Conservation (phyloP, 2,329 filamentous ascomycete species). For the Pleomassaria siparia region DNA sequence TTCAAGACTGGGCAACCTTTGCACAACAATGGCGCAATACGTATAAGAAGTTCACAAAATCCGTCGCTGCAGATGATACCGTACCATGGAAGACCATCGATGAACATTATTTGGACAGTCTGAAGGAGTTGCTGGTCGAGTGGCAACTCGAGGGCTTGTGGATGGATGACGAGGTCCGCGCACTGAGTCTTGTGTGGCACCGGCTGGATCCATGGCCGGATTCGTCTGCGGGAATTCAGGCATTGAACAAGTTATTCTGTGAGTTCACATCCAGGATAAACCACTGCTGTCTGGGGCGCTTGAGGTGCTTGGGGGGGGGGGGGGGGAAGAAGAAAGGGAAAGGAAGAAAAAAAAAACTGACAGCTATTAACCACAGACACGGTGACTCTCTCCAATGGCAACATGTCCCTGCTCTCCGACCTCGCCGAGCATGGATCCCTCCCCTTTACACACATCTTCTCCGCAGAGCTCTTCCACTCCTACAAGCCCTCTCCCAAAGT, state of each 20-base stretch:
- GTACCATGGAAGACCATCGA: slow-evolving; percentile 69
- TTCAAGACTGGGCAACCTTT: slow-evolving; percentile 63
- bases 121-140: slow-evolving; percentile 59
- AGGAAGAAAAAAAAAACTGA: too few species aligned
- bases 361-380: slow-evolving; percentile 50
- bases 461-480: slow-evolving; percentile 68
- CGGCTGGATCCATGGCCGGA: slow-evolving; percentile 70
- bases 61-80: slow-evolving; percentile 50
- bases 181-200: slow-evolving; percentile 68
- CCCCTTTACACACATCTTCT: slow-evolving; percentile 64
- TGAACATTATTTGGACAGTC: slow-evolving; percentile 66
- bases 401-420: slow-evolving; percentile 66
- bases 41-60: slow-evolving; percentile 63
- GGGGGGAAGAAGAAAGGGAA: too few species aligned
- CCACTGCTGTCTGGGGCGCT: too few species aligned
- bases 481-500: slow-evolving; percentile 73
- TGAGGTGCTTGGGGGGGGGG: too few species aligned
- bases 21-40: slow-evolving; percentile 69
- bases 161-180: slow-evolving; percentile 42
- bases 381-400: slow-evolving; percentile 75
- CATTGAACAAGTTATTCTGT: slow-evolving; percentile 55
- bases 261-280: neutral
- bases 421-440: slow-evolving; percentile 61
- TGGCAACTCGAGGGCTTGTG: slow-evolving; percentile 63
- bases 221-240: slow-evolving; percentile 57